Percentiles rank a stretch among this genome's conserved stretches.
These are phyloP conservation scores for Nothophaeocryptopus gaeumannii DNA, from an alignment of 2,329 filamentous ascomycete species.

Conservation along the genomic window DNA sequence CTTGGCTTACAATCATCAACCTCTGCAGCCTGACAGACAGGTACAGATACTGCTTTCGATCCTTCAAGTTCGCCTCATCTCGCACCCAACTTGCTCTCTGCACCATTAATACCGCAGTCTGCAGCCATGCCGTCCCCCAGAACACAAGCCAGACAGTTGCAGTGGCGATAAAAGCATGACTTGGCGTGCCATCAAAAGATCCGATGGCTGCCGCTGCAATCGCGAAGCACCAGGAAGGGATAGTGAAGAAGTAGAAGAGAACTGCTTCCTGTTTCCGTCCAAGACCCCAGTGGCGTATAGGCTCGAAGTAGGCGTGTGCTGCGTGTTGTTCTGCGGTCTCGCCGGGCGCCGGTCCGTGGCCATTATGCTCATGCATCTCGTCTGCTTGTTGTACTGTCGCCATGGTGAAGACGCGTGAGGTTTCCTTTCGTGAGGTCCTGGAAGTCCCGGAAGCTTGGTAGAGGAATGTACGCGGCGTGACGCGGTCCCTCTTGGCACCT, in stretches of 20 bases:
- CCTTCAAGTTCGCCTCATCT: conserved; percentile 33
- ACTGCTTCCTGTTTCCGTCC: conserved; percentile 23
- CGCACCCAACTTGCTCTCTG: conserved; percentile 35
- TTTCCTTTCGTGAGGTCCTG: not conserved
- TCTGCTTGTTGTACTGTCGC: conserved; percentile 18
- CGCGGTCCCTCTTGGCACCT: not conserved
- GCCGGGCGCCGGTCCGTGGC: conserved; percentile 24
- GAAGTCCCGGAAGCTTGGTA: not conserved
- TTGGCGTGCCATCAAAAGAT: conserved; percentile 20
- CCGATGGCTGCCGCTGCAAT: conserved; percentile 31
- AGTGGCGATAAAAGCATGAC: conserved; percentile 26
- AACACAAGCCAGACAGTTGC: conserved; percentile 29
- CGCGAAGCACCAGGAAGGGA: conserved; percentile 29
- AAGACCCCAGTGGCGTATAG: conserved; percentile 32
- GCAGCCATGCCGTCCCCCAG: conserved; percentile 34
- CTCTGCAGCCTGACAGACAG: conserved; percentile 33
- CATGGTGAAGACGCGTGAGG: conserved; percentile 8
- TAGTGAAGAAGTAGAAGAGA: conserved; percentile 32
- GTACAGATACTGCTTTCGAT: conserved; percentile 33
- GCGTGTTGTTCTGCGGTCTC: conserved; percentile 32
- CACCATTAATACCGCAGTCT: conserved; percentile 34
- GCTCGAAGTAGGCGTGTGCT: conserved; percentile 22
- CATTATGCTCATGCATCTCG: conserved; percentile 13
- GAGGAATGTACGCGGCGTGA: not conserved
- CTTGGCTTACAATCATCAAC: conserved; percentile 30